A percentile compares a stretch with the other conserved stretches of the same genome.
Evolutionary conservation across 352 stramenopile genomes (phyloP).

Genomic region (Saprolegnia parasitica): DNA sequence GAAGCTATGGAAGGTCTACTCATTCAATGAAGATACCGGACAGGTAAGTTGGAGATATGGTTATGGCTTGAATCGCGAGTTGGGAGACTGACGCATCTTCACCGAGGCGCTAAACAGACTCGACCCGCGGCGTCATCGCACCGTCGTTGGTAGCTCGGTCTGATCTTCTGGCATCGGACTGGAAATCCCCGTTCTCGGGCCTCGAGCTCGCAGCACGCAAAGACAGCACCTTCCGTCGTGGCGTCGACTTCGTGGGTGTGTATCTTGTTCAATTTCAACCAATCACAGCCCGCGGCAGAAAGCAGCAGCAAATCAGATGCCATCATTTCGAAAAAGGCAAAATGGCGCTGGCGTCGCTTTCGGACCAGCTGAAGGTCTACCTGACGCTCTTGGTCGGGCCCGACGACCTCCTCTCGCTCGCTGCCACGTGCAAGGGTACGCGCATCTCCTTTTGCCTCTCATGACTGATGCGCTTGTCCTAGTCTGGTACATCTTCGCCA

Average conservation of each 20-base stretch:
- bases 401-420: conserved; percentile 53
- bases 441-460: neutral
- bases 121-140: too few relatives aligned
- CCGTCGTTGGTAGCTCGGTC: too few relatives aligned
- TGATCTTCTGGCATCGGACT: too few relatives aligned
- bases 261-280: neutral
- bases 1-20: too few relatives aligned
- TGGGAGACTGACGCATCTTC: too few relatives aligned
- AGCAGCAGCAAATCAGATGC: neutral
- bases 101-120: too few relatives aligned
- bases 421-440: conserved; percentile 67
- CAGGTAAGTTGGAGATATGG: too few relatives aligned
- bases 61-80: too few relatives aligned
- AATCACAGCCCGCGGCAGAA: neutral
- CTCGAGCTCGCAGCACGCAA: too few relatives aligned
- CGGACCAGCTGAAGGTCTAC: conserved; percentile 76
- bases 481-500: conserved; percentile 29
- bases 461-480: neutral
- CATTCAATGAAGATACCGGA: too few relatives aligned
- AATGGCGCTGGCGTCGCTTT: conserved; percentile 41
- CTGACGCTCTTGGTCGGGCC: conserved; percentile 64
- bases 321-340: neutral
- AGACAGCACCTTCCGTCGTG: neutral
- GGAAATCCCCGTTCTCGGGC: too few relatives aligned
- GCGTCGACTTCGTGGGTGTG: neutral